A percentile compares a stretch with the other conserved stretches of the same genome.
Evolutionary conservation across 176 grass and related monocot species (phyloP).

Genomic region (Ananas comosus): DNA sequence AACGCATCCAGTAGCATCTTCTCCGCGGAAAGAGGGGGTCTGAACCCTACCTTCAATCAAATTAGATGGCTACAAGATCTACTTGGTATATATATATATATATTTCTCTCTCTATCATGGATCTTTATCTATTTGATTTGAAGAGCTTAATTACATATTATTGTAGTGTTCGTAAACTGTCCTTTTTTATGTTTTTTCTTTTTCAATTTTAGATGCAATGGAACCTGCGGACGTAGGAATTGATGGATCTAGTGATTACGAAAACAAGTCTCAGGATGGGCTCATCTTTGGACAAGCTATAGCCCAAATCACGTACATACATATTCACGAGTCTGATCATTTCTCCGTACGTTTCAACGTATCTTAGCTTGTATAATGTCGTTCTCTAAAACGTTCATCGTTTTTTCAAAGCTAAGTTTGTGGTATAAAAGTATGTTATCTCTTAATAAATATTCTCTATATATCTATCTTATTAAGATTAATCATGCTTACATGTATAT

Average conservation of each 20-base stretch:
- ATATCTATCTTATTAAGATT: background rate
- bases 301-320: slow-evolving; percentile 16
- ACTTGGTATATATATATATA: slow-evolving; percentile 4
- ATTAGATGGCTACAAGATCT: slow-evolving; percentile 13
- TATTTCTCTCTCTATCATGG: background rate
- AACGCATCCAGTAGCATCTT: slow-evolving; percentile 13
- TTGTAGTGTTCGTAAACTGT: too few relatives aligned
- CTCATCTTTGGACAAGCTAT: slow-evolving; percentile 5
- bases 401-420: too few relatives aligned
- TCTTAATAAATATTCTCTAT: too few relatives aligned
- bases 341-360: slow-evolving; percentile 7
- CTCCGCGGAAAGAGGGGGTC: background rate
- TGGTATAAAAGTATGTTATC: too few relatives aligned
- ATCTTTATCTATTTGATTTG: too few relatives aligned
- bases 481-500: background rate
- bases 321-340: slow-evolving; percentile 20
- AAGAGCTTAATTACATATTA: too few relatives aligned
- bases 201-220: background rate
- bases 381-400: too few relatives aligned
- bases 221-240: slow-evolving; percentile 17
- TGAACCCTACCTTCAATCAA: slow-evolving; percentile 1
- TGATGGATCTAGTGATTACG: background rate
- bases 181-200: background rate
- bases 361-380: too few relatives aligned
- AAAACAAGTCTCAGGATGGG: background rate